A percentile compares a stretch with the other conserved stretches of the same genome.
phyloP scores from a whole-genome alignment of 768 basidiomycete genomes.

The Mycena crocata region DNA sequence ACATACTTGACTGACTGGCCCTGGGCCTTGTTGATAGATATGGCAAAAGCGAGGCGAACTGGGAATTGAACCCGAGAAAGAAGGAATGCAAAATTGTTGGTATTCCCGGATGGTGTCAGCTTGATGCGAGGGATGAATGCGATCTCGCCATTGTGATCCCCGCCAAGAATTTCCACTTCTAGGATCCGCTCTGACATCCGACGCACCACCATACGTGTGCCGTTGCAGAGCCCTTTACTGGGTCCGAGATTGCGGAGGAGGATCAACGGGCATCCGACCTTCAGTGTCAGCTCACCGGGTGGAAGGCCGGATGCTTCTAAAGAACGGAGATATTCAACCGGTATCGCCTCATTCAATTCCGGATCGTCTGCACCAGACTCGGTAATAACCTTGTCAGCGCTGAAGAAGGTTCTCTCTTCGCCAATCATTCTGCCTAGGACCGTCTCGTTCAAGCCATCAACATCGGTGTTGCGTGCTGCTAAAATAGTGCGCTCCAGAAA shows the following conservation, averaged over 20 bases:
- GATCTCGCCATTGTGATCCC: slow-evolving; percentile 8
- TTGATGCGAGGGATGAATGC: slow-evolving; percentile 3
- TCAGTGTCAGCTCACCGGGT: not conserved
- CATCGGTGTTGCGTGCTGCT: slow-evolving; percentile 3
- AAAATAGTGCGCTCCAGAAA: slow-evolving; percentile 1
- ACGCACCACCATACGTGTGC: not conserved
- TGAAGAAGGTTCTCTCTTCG: not conserved
- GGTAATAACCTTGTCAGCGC: not conserved
- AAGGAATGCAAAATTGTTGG: not conserved
- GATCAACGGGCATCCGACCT: not conserved
- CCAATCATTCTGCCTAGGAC: not conserved
- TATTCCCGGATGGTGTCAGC: not conserved
- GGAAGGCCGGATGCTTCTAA: slow-evolving; percentile 9
- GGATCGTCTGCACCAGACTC: slow-evolving; percentile 6
- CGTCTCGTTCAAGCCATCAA: not conserved
- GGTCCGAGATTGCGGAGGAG: slow-evolving; percentile 4
- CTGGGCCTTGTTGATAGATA: slow-evolving; percentile 6
- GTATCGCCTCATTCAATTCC: not conserved
- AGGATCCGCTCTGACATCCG: not conserved
- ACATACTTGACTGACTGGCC: slow-evolving; percentile 4
- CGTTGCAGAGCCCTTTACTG: not conserved
- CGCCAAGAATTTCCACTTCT: not conserved
- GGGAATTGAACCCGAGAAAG: slow-evolving; percentile 10
- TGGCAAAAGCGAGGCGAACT: slow-evolving; percentile 1
- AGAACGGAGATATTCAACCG: not conserved